Conservation (phyloP, 2,329 filamentous ascomycete genomes). For the Blastomyces parvus region DNA sequence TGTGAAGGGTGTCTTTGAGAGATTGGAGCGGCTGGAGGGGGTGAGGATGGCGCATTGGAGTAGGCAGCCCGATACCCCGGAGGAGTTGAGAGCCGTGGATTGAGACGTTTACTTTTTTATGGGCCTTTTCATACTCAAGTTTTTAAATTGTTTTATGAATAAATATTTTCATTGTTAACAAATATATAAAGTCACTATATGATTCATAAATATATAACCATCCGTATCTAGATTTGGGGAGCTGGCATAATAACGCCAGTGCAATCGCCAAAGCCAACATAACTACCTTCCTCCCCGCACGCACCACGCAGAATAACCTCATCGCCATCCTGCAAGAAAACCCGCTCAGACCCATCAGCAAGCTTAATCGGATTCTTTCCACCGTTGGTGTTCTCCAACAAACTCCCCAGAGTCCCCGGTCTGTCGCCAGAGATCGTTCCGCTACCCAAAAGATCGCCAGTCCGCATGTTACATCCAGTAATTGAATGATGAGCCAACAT, state of each 20-base stretch:
- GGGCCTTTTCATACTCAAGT: too few relatives aligned
- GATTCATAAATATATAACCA: too few relatives aligned
- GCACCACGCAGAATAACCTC: constrained; percentile 56
- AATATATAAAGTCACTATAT: too few relatives aligned
- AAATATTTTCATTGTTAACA: too few relatives aligned
- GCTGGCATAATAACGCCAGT: constrained; percentile 13
- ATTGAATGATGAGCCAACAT: constrained; percentile 73
- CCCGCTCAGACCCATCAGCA: constrained; percentile 55
- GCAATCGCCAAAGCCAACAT: constrained; percentile 64
- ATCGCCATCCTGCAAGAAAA: constrained; percentile 67
- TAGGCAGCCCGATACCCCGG: constrained; percentile 46
- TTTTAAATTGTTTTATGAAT: too few relatives aligned
- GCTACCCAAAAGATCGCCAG: constrained; percentile 66
- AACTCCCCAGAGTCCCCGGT: constrained; percentile 52
- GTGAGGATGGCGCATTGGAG: constrained; percentile 47
- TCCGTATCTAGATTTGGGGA: constrained; percentile 7
- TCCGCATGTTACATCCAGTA: constrained; percentile 63
- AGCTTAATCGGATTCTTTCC: constrained; percentile 58
- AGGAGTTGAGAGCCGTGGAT: constrained; percentile 30
- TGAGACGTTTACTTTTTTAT: too few relatives aligned
- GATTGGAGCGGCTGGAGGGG: constrained; percentile 41
- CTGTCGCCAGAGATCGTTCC: constrained; percentile 65
- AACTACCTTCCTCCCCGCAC: constrained; percentile 54
- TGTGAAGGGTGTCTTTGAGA: constrained; percentile 38
- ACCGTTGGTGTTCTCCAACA: constrained; percentile 62